Base-by-base conservation (phyloP, 768 basidiomycete genomes). In the Rhodosporidiobolus odoratus region DNA sequence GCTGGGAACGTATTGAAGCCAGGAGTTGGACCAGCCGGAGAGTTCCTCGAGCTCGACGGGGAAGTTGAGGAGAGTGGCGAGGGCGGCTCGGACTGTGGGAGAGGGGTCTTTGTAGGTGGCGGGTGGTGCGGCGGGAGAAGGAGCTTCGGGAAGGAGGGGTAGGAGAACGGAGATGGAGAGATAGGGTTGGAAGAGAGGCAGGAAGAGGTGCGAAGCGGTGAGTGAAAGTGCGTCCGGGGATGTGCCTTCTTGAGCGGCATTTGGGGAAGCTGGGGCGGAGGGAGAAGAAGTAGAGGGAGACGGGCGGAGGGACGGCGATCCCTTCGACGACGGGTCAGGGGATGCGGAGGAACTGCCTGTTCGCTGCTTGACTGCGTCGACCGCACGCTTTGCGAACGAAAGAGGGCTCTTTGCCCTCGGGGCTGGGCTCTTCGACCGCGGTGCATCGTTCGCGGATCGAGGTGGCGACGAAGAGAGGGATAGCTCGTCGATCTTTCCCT, bases 41-140 rank as follows among this genome's bases (percentile, higher is more conserved):
- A 74, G 63, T 61, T 74, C 73, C 23, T 74, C 69, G 58, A 75
- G 69, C 57, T 69, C 67, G 48, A 72, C 5, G 1, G 74, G 74
- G 58, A 72, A 75, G 62, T 71, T 71, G 52, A 75, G 64, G 13
- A 75, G 70, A 2, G 70, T 41, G 52, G 69, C 68, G 52, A 75
- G 38, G 10, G 73, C 69, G 37, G 58, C 27, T 41, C 59, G 62
- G 10, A 74, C 63, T 30, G 54, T 38, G 2, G 69, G 66, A 10
- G 63, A 68, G 17, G 65, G 68, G 17, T 69, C 65, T 34, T 69
- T 66, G 30, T 38, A 41, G n/a, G 38, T 25, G 10, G 41, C 30
- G 0, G 16, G 4, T 2, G 62, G n/a, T 23, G 47, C 12, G 41
- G 54, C 23, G 27, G 43, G 35, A 32, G 32, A 32, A 4, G 43